Conservation (phyloP, 306 rosid genomes). For the Vigna angularis region DNA sequence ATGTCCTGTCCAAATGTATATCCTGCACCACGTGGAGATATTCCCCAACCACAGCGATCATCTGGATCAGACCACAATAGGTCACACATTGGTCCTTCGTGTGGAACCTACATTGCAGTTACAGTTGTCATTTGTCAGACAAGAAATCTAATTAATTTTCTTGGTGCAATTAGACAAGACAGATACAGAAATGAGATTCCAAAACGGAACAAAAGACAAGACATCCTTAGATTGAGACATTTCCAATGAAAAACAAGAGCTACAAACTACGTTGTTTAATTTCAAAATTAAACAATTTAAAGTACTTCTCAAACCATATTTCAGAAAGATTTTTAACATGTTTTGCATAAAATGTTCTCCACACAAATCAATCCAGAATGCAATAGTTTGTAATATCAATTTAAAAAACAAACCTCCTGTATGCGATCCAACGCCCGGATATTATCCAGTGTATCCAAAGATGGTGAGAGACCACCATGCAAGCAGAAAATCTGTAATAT, state of each 20-base stretch:
- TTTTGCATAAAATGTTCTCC: slow-evolving; percentile 21
- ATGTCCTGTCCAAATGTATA: slow-evolving; percentile 98
- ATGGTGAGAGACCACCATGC: slow-evolving; percentile 99
- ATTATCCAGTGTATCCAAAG: slow-evolving; percentile 94
- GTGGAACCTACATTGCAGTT: slow-evolving; percentile 76
- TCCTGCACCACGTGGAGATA: slow-evolving; percentile 99
- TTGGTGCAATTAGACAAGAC: background rate
- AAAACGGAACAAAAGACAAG: slow-evolving; percentile 13
- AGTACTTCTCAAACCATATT: slow-evolving; percentile 12
- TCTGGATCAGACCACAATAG: slow-evolving; percentile 99
- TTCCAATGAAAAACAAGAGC: slow-evolving; percentile 20
- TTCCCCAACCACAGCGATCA: slow-evolving; percentile 99
- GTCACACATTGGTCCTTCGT: slow-evolving; percentile 99
- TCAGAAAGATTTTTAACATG: slow-evolving; percentile 4
- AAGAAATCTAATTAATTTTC: slow-evolving; percentile 22
- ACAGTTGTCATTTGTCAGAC: slow-evolving; percentile 25
- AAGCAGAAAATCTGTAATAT: slow-evolving; percentile 83
- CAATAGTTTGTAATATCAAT: slow-evolving; percentile 29
- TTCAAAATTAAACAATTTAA: slow-evolving; percentile 22
- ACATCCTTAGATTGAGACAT: background rate
- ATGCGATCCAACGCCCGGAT: slow-evolving; percentile 93
- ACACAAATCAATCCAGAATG: slow-evolving; percentile 21
- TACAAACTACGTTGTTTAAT: background rate
- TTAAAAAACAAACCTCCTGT: slow-evolving; percentile 74
- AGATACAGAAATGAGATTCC: slow-evolving; percentile 10